Base-by-base conservation (phyloP, 768 basidiomycete genomes). In the Leccinum obscurum region DNA sequence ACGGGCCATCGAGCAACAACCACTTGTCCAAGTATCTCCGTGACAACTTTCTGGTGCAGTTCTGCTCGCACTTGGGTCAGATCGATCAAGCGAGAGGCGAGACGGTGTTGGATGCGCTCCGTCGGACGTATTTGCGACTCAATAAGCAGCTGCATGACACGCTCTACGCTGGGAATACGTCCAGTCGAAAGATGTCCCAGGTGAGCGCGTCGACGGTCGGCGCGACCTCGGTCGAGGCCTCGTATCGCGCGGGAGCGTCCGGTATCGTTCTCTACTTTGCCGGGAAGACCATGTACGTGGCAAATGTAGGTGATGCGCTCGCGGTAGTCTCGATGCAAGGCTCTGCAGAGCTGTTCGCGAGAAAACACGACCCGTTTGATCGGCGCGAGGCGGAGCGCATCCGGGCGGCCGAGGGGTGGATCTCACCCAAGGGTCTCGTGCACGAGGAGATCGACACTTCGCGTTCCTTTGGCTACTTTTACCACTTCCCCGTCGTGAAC, bases 401-500 rank as follows among this genome's bases (percentile, higher is more conserved):
- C 61, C 86, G 96, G 28, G 77, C 84, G 1, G 92, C 94, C 8
- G 96, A 98, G 69, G 96, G 94, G 2, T 98, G 92, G 89, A 87
- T 99, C 56, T 94, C 94, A 2, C 90, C 92, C 11, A 85, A 88
- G 52, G 96, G 96, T 4, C 79, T 89, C 51, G 88, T 99, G 61
- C 96, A 95, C 73, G 93, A 96, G 68, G 91, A 95, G 67, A 84
- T 92, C 64, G 91, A 93, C 64, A 83, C 93, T 3, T 95, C 95
- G n/a, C 83, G 95, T 52, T 89, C 92, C 0, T 98, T 98, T 74
- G 97, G 97, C 0, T 93, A 90, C 76, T 98, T 87, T 77, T 87
- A 92, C 67, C 85, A 93, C 26, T 82, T 93, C 51, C 96, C 95
- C 0, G 86, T 95, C 35, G 84, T 98, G 72, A 96, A 96, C 70